phyloP scores from a whole-genome alignment of 208 protist genomes.

The Novymonas esmeraldas region DNA sequence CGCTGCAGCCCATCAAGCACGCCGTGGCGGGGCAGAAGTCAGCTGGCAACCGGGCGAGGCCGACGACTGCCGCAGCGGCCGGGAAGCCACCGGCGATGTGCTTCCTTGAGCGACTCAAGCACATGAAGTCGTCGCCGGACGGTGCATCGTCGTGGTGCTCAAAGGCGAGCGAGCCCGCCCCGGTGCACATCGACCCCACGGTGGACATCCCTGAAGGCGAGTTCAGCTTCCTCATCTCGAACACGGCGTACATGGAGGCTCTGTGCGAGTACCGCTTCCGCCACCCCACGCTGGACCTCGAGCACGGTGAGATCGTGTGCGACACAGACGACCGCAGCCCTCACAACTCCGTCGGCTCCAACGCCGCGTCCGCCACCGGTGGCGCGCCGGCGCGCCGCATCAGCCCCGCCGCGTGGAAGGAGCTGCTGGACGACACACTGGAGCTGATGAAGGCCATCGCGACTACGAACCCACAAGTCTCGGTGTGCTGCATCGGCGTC shows the following conservation, averaged over 20 bases:
- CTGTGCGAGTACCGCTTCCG: conserved; percentile 39
- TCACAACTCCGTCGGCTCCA: neutral
- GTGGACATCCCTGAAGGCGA: neutral
- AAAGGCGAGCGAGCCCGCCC: neutral
- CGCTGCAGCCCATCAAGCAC: conserved; percentile 8
- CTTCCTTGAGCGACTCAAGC: neutral
- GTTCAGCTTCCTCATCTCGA: conserved; percentile 11
- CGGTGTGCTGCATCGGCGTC: conserved; percentile 1
- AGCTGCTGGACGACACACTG: conserved; percentile 35
- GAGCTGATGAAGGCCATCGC: conserved; percentile 40
- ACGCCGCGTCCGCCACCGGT: too few species aligned
- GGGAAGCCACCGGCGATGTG: neutral
- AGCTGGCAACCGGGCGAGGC: neutral
- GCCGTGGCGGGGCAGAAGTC: conserved; percentile 3
- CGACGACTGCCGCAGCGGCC: neutral
- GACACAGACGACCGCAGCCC: neutral
- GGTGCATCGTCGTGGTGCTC: neutral
- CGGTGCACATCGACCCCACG: neutral
- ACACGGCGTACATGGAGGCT: conserved; percentile 30
- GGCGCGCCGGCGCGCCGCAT: neutral
- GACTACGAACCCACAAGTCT: conserved; percentile 1
- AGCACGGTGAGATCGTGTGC: conserved; percentile 12
- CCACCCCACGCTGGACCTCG: conserved; percentile 32
- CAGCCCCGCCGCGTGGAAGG: conserved; percentile 19
- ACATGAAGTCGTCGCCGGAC: neutral